Conservation (phyloP, 306 rosid species). For the Calophaca sinica region DNA sequence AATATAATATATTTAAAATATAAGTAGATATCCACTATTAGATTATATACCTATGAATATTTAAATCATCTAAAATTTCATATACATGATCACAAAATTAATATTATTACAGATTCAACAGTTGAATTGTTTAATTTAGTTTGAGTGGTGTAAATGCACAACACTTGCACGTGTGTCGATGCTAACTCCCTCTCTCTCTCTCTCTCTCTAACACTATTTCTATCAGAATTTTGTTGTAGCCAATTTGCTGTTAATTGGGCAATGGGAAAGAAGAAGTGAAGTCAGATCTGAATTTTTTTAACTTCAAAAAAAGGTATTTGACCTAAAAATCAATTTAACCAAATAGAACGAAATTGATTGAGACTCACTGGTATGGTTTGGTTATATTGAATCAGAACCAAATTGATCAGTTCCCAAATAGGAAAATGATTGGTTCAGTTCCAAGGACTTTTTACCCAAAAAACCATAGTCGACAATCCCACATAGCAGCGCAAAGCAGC, state of each 20-base stretch:
- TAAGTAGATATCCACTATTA: background rate
- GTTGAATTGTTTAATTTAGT: background rate
- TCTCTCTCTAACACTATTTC: background rate
- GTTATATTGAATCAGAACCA: constrained; percentile 12
- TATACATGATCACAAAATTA: background rate
- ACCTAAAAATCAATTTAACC: background rate
- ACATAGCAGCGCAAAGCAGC: background rate
- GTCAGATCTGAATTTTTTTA: background rate
- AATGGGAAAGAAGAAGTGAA: background rate
- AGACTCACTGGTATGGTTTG: background rate
- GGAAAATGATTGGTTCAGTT: background rate
- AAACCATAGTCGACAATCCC: background rate
- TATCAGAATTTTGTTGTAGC: background rate
- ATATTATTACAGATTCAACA: background rate
- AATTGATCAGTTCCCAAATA: too few relatives aligned
- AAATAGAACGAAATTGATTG: background rate
- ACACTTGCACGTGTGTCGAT: background rate
- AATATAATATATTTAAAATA: too few relatives aligned
- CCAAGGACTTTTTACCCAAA: background rate
- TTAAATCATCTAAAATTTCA: background rate
- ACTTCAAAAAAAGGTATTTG: background rate
- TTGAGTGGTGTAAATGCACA: background rate
- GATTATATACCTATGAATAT: background rate
- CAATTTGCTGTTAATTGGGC: constrained; percentile 9
- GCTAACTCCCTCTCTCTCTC: background rate